These are phyloP conservation scores for Halenospora varia DNA, from an alignment of 495 filamentous ascomycete genomes.

Conservation along the genomic window DNA sequence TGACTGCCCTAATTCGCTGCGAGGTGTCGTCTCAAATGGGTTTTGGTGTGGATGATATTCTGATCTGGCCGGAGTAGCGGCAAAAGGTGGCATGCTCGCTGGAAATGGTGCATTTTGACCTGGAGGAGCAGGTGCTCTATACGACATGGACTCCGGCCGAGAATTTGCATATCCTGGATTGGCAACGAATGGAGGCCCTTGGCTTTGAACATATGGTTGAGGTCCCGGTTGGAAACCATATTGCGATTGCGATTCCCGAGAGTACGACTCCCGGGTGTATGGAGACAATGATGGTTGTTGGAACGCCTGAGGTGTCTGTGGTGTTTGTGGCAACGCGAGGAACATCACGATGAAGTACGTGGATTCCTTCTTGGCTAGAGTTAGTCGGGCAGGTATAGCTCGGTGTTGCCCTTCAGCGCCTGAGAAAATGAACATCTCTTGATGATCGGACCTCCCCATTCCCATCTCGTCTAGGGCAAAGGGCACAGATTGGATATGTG, in stretches of 20 bases:
- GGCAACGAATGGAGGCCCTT: conserved; percentile 25
- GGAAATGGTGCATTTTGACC: conserved; percentile 4
- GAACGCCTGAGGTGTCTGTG: conserved; percentile 32
- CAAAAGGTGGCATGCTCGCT: conserved; percentile 11
- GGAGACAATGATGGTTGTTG: conserved; percentile 33
- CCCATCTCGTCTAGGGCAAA: conserved; percentile 43
- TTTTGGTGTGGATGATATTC: conserved; percentile 35
- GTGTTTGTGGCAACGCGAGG: conserved; percentile 31
- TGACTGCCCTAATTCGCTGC: conserved; percentile 36
- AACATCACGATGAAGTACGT: conserved; percentile 49
- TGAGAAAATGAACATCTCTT: conserved; percentile 46
- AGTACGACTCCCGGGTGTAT: conserved; percentile 37
- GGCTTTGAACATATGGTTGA: conserved; percentile 37
- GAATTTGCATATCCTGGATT: conserved; percentile 11
- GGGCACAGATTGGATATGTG: conserved; percentile 42
- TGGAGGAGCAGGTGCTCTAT: conserved; percentile 12
- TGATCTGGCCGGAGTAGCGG: conserved; percentile 14
- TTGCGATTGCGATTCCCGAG: conserved; percentile 27
- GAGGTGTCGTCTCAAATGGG: conserved; percentile 41
- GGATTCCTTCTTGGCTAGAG: conserved; percentile 46
- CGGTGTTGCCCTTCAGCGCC: conserved; percentile 41
- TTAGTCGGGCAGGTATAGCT: conserved; percentile 38
- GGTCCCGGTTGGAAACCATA: conserved; percentile 38
- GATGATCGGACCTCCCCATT: conserved; percentile 38
- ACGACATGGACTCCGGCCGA: conserved; percentile 13